Conservation (phyloP, 2,329 filamentous ascomycete species). For the Colletotrichum somersetense region DNA sequence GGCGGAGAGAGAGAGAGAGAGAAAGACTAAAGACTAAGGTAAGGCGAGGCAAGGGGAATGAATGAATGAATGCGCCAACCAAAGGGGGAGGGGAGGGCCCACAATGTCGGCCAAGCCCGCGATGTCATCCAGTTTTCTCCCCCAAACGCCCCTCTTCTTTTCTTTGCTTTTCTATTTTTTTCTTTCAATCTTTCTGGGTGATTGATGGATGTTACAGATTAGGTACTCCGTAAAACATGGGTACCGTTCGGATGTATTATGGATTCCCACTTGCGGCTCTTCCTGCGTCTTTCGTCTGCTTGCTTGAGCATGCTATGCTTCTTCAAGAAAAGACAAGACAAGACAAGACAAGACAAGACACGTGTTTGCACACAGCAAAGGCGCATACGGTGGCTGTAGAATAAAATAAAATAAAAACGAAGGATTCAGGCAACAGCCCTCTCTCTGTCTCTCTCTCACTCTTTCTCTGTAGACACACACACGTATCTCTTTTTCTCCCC, state of each 20-base stretch:
- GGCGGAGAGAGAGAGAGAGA: conserved; percentile 1
- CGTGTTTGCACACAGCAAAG: background rate
- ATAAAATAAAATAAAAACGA: too few species aligned
- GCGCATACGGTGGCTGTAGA: background rate
- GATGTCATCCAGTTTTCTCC: conserved; percentile 20
- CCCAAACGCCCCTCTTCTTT: conserved; percentile 33
- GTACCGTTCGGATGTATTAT: background rate
- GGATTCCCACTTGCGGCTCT: conserved; percentile 2
- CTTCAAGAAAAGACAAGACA: conserved; percentile 5
- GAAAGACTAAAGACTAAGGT: background rate
- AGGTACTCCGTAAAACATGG: background rate
- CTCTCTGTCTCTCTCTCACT: background rate
- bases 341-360: conserved; percentile 1
- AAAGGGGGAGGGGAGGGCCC: conserved; percentile 19
- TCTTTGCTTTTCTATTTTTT: background rate
- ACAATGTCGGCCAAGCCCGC: conserved; percentile 14
- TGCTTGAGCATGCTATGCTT: background rate
- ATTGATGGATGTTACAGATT: background rate
- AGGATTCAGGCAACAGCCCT: background rate
- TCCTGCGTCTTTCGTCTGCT: conserved; percentile 12
- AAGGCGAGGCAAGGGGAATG: conserved; percentile 9
- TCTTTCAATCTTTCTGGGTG: background rate
- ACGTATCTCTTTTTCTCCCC: background rate
- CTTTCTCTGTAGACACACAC: too few species aligned
- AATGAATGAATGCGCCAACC: conserved; percentile 19